These are phyloP conservation scores for Aquilaria agallochum DNA, from an alignment of 441 rosid genomes.

Conservation along the genomic window DNA sequence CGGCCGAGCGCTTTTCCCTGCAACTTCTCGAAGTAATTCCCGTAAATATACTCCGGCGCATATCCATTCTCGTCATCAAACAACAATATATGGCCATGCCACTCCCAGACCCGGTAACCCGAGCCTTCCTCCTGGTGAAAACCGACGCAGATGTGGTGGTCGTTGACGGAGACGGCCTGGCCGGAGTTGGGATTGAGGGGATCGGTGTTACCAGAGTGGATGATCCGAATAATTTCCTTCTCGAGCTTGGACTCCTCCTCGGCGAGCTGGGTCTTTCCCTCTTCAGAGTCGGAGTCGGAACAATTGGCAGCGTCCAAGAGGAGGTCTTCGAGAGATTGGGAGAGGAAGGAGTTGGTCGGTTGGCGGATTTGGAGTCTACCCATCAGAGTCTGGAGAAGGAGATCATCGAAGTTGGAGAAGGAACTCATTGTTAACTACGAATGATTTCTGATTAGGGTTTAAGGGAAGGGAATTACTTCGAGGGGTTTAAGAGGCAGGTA, in stretches of 20 bases:
- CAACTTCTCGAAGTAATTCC: slow-evolving; percentile 94
- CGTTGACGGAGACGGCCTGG: slow-evolving; percentile 72
- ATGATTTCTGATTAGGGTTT: neutral
- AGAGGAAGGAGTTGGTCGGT: slow-evolving; percentile 35
- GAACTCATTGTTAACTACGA: slow-evolving; percentile 48
- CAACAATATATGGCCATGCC: slow-evolving; percentile 96
- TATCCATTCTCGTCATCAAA: slow-evolving; percentile 85
- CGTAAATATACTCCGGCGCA: slow-evolving; percentile 88
- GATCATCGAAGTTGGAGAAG: slow-evolving; percentile 62
- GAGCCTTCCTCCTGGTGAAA: slow-evolving; percentile 70
- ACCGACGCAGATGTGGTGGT: slow-evolving; percentile 80
- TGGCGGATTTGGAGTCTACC: slow-evolving; percentile 80
- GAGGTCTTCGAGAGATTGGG: slow-evolving; percentile 77
- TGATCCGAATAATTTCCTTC: slow-evolving; percentile 63
- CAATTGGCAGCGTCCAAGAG: slow-evolving; percentile 47
- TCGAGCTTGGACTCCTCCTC: slow-evolving; percentile 83
- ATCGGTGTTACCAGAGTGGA: slow-evolving; percentile 60
- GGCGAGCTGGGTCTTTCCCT: slow-evolving; percentile 38
- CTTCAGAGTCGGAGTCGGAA: slow-evolving; percentile 44
- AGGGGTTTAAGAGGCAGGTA: too few species aligned
- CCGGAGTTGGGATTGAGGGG: slow-evolving; percentile 82
- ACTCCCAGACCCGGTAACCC: slow-evolving; percentile 94
- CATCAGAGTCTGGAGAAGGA: slow-evolving; percentile 69
- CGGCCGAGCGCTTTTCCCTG: slow-evolving; percentile 29
- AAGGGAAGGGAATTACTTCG: too few species aligned